These are phyloP conservation scores for Ascochyta rabiei DNA, from an alignment of 2,329 filamentous ascomycete genomes.

Conservation along the genomic window DNA sequence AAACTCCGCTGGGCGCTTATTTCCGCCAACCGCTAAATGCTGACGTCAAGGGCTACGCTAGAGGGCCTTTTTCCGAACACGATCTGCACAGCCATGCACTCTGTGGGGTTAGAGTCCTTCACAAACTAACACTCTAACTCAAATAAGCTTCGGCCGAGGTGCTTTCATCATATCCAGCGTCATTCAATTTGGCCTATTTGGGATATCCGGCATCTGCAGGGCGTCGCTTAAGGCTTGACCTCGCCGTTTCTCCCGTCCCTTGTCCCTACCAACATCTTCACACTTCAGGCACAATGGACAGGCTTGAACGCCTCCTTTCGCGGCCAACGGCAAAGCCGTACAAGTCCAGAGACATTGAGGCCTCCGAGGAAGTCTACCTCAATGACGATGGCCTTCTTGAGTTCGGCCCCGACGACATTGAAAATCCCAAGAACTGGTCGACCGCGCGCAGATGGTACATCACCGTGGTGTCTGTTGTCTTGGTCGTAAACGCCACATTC, in stretches of 20 bases:
- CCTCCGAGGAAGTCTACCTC: conserved; percentile 1
- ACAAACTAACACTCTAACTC: no score
- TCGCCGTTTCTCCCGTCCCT: no score
- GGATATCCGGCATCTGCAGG: no score
- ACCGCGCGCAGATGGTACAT: conserved; percentile 9
- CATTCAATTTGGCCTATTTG: no score
- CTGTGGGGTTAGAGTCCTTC: no score
- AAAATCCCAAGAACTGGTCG: conserved; percentile 11
- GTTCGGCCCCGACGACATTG: conserved; percentile 1
- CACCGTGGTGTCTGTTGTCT: not conserved
- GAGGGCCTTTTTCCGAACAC: no score
- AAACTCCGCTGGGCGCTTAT: no score
- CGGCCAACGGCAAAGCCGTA: conserved; percentile 11
- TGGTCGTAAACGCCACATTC: conserved; percentile 13
- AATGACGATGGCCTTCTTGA: conserved; percentile 4
- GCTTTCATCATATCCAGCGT: no score
- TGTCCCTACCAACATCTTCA: not conserved
- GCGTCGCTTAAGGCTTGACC: not conserved
- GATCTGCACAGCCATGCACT: no score
- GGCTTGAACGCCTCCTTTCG: conserved; percentile 11
- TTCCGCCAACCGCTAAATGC: no score
- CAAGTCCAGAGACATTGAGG: conserved; percentile 3
- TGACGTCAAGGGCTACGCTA: no score
- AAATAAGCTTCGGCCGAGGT: no score
- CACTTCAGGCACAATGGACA: not conserved